These are phyloP conservation scores for Pseudotulostoma volvatum DNA, from an alignment of 495 filamentous ascomycete genomes.

Conservation along the genomic window DNA sequence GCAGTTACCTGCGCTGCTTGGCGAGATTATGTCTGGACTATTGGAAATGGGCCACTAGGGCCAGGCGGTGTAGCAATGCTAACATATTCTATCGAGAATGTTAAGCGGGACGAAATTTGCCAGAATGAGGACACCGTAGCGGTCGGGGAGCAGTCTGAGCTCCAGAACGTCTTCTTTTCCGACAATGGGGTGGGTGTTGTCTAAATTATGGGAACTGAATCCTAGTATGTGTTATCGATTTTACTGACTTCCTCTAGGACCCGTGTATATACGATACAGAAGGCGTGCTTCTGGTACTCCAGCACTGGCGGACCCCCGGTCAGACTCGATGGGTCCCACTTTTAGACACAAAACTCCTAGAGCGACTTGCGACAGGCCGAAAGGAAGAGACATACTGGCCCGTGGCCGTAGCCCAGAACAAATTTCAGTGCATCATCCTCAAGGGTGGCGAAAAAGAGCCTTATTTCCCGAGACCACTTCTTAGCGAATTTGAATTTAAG, in stretches of 20 bases:
- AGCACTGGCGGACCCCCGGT: conserved; percentile 76
- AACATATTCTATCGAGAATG: conserved; percentile 78
- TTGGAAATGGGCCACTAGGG: conserved; percentile 78
- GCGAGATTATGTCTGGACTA: conserved; percentile 83
- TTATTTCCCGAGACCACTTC: conserved; percentile 83
- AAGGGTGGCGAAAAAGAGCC: conserved; percentile 88
- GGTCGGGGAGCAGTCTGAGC: conserved; percentile 47
- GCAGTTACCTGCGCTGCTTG: conserved; percentile 85
- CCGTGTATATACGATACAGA: conserved; percentile 88
- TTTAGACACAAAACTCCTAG: conserved; percentile 70
- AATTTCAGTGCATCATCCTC: conserved; percentile 97
- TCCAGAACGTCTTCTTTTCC: conserved; percentile 81
- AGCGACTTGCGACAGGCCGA: conserved; percentile 62
- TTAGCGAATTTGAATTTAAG: conserved; percentile 85
- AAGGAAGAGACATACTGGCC: conserved; percentile 92
- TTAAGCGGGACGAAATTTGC: conserved; percentile 81
- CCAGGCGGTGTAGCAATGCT: conserved; percentile 54
- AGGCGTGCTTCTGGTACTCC: conserved; percentile 67
- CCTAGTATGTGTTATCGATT: too few relatives aligned
- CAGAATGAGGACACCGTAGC: conserved; percentile 88
- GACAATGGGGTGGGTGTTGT: conserved; percentile 64
- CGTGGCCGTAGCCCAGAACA: conserved; percentile 77
- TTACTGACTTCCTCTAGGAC: conserved; percentile 35
- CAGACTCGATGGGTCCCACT: conserved; percentile 85
- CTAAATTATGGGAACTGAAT: not conserved